Percentiles rank a stretch among this genome's conserved stretches.
These are phyloP conservation scores for Candida nemodendra DNA, from an alignment of 805 yeast genomes.

Conservation along the genomic window DNA sequence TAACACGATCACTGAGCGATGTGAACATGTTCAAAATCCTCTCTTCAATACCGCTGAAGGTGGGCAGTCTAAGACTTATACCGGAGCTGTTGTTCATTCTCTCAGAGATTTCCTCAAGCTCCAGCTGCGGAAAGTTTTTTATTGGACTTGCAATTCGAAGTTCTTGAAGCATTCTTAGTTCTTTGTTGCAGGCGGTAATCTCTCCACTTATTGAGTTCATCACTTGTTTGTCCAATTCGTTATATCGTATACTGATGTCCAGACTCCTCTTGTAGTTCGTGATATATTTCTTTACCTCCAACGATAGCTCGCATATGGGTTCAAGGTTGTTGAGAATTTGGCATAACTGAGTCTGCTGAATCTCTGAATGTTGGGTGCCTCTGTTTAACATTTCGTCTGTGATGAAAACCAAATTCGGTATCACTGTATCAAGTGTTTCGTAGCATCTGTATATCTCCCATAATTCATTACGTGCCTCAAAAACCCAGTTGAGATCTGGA, in stretches of 20 bases:
- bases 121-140: constrained; percentile 28
- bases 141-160: constrained; percentile 40
- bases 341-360: background rate
- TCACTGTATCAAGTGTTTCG: constrained; percentile 34
- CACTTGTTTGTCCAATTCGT: constrained; percentile 41
- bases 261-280: constrained; percentile 32
- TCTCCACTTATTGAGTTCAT: constrained; percentile 43
- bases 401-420: constrained; percentile 35
- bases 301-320: constrained; percentile 31
- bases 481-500: constrained; percentile 27
- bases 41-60: constrained; percentile 38
- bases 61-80: constrained; percentile 35
- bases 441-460: constrained; percentile 31
- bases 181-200: constrained; percentile 35
- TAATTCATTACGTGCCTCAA: constrained; percentile 31
- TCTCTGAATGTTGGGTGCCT: constrained; percentile 5
- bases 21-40: constrained; percentile 42
- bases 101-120: constrained; percentile 10
- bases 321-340: constrained; percentile 18
- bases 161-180: constrained; percentile 38
- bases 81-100: constrained; percentile 9
- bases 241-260: constrained; percentile 42
- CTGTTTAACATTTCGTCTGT: constrained; percentile 30
- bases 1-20: constrained; percentile 39
- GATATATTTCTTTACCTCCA: constrained; percentile 28